Evolutionary conservation across 1,284 basidiomycete species (phyloP).

Genomic region (Cystobasidium slooffiae): DNA sequence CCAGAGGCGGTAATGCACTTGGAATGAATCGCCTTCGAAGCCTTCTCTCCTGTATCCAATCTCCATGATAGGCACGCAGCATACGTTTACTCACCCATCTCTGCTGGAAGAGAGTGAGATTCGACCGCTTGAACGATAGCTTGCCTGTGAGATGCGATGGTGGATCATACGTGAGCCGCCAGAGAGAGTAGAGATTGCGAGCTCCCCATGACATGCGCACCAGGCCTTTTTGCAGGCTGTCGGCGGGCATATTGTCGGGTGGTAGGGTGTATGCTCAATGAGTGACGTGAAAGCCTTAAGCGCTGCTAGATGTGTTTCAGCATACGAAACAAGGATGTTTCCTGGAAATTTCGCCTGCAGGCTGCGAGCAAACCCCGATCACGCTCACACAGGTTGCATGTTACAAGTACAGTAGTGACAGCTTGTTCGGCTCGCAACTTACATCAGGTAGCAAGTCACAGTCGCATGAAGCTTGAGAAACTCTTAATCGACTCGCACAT

Average conservation of each 20-base stretch:
- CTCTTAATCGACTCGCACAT: too few relatives aligned
- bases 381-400: too few relatives aligned
- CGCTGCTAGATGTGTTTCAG: neutral
- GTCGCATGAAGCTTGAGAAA: too few relatives aligned
- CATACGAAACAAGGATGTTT: neutral
- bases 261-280: neutral
- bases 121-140: constrained; percentile 66
- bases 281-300: neutral
- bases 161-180: constrained; percentile 65
- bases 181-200: constrained; percentile 78
- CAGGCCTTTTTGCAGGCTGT: constrained; percentile 17
- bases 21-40: constrained; percentile 98
- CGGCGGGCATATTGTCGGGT: neutral
- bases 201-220: constrained; percentile 65
- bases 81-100: constrained; percentile 90
- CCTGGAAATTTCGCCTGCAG: too few relatives aligned
- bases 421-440: too few relatives aligned
- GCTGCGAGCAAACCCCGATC: too few relatives aligned
- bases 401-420: too few relatives aligned
- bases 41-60: constrained; percentile 87
- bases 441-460: too few relatives aligned
- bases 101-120: constrained; percentile 82
- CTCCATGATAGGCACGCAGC: constrained; percentile 92
- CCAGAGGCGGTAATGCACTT: constrained; percentile 80
- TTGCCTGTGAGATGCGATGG: constrained; percentile 49